Base-by-base conservation (phyloP, 139 green algal genomes). In the Chlamydomonas sp. region DNA sequence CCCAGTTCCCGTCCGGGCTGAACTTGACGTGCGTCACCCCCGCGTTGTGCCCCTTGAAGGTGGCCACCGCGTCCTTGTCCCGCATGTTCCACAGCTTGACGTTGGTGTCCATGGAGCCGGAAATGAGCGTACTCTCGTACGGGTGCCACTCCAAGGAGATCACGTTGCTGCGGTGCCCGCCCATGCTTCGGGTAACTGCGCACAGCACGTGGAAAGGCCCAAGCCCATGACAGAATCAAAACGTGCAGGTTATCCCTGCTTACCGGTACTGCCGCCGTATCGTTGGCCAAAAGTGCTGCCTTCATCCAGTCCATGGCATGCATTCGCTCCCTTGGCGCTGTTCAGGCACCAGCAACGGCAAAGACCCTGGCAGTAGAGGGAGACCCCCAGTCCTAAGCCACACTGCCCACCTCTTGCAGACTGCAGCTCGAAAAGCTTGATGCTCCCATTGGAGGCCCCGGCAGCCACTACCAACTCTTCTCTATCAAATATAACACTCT, bases 381-480 rank as follows among this genome's bases (percentile, higher is more conserved):
- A 49, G 31, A 49, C 31, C 31, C 31, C 31, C 31, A 49, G 31
- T 49, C 31, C 31, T 49, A 49, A 49, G 31, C 31, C 31, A 49
- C 31, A 49, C 31, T 49, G 31, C 31, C 61, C 59, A 95, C 93
- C 92, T 90, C 94, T 96, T 58, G 91, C 93, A 64, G 95, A 83
- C 69, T 97, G 91, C 67, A 98, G 80, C 86, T 98, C 96, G 91
- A 95, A 98, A 1, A 98, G 60, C 85, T 97, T 98, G 79, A 98
- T 87, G 64, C 91, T 95, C 15, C 95, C 95, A 64, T 92, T 93
- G 1, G 88, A 31, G 58, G 91, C 92, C 2, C 96, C 96, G 14
- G 96, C 94, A 69, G 94, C 93, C 10, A 97, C 95, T 20, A 95
- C 80, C 88, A 97, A 89, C 84, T 98, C 96, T 8, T 89, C 84